Conservation (phyloP, 768 basidiomycete species). For the Hypholoma sublateritium region DNA sequence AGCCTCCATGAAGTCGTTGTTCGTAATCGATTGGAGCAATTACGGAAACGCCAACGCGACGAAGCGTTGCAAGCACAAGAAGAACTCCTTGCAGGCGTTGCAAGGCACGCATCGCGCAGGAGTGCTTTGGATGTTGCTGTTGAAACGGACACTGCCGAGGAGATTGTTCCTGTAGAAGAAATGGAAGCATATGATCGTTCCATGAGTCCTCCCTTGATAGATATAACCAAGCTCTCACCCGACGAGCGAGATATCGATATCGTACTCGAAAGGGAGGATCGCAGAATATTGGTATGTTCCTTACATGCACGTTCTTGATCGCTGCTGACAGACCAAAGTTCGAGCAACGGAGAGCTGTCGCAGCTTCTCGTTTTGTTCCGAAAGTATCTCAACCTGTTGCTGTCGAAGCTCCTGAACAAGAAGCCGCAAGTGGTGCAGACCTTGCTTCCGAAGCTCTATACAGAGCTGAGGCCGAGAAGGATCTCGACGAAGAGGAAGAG, state of each 20-base stretch:
- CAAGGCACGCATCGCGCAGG: constrained; percentile 49
- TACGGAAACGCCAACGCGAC: constrained; percentile 93
- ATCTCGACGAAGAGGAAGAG: constrained; percentile 95
- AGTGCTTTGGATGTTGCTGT: constrained; percentile 34
- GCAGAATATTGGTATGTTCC: constrained; percentile 57
- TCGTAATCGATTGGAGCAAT: constrained; percentile 91
- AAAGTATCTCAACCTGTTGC: constrained; percentile 61
- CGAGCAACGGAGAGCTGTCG: constrained; percentile 75
- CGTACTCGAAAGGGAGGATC: constrained; percentile 66
- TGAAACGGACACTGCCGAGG: constrained; percentile 29
- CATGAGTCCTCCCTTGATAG: constrained; percentile 83
- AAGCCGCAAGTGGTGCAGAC: constrained; percentile 64
- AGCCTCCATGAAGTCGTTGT: constrained; percentile 95
- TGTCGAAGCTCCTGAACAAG: constrained; percentile 56
- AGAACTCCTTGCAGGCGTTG: constrained; percentile 82
- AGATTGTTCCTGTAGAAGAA: constrained; percentile 50
- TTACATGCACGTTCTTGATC: too few species aligned
- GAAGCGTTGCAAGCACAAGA: constrained; percentile 94
- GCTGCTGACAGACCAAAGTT: constrained; percentile 42
- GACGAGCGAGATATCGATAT: constrained; percentile 87
- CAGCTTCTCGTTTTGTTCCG: constrained; percentile 85
- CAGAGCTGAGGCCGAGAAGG: constrained; percentile 87
- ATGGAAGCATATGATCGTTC: constrained; percentile 78
- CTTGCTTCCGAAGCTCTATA: constrained; percentile 89
- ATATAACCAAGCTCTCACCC: constrained; percentile 63